Conservation (phyloP, 768 basidiomycete genomes). For the Gymnopilus dilepis region DNA sequence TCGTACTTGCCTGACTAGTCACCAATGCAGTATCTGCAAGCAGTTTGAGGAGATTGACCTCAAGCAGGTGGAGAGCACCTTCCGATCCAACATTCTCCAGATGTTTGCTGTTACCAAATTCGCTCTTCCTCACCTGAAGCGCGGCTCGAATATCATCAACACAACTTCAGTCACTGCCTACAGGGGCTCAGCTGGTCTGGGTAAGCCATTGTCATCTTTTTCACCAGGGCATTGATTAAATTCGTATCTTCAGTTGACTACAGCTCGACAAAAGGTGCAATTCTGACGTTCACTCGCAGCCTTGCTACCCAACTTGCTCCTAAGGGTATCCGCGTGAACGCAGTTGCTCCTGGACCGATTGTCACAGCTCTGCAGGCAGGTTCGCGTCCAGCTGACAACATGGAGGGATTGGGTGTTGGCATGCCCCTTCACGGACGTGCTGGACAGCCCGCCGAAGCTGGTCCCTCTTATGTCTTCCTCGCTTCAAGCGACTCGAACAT, state of each 20-base stretch:
- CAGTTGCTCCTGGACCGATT: slow-evolving; percentile 58
- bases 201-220: slow-evolving; percentile 23
- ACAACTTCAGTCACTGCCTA: slow-evolving; percentile 64
- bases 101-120: slow-evolving; percentile 64
- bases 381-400: slow-evolving; percentile 56
- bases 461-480: slow-evolving; percentile 60
- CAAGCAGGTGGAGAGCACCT: slow-evolving; percentile 57
- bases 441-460: slow-evolving; percentile 58
- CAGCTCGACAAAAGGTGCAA: slow-evolving; percentile 65
- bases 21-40: slow-evolving; percentile 48
- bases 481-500: slow-evolving; percentile 47
- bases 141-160: slow-evolving; percentile 64
- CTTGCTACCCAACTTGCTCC: slow-evolving; percentile 57
- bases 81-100: slow-evolving; percentile 60
- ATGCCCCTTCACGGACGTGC: slow-evolving; percentile 53
- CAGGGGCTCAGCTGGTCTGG: slow-evolving; percentile 37
- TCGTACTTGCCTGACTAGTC: too few relatives aligned
- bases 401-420: slow-evolving; percentile 58
- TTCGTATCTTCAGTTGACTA: slow-evolving; percentile 45
- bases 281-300: slow-evolving; percentile 60
- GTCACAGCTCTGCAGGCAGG: slow-evolving; percentile 64
- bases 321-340: slow-evolving; percentile 63
- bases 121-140: slow-evolving; percentile 62
- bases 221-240: slow-evolving; percentile 21
- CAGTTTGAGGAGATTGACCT: slow-evolving; percentile 55